Percentiles rank a stretch among this genome's conserved stretches.
These are phyloP conservation scores for Sporodiniella umbellata DNA, from an alignment of 371 early-diverging fungal genomes.

Conservation along the genomic window DNA sequence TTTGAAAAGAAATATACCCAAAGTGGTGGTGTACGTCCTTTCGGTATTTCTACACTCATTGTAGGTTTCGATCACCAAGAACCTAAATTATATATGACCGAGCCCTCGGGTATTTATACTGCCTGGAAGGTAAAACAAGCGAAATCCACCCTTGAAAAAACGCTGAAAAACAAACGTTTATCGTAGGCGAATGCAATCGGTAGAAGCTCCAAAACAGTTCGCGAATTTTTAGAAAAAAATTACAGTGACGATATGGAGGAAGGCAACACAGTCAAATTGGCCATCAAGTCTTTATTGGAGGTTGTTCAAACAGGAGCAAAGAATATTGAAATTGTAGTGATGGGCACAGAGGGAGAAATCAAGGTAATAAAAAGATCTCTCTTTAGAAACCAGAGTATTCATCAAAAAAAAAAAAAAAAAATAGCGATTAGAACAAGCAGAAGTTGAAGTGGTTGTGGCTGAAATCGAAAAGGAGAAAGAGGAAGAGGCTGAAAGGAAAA, in stretches of 20 bases:
- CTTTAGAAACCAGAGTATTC: neutral
- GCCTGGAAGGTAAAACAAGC: conserved; percentile 85
- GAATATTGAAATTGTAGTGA: conserved; percentile 95
- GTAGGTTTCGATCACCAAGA: conserved; percentile 89
- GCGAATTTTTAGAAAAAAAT: conserved; percentile 97
- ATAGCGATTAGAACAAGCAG: conserved; percentile 71
- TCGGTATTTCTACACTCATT: conserved; percentile 97
- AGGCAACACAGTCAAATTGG: conserved; percentile 84
- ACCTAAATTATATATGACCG: conserved; percentile 97
- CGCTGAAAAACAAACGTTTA: conserved; percentile 34
- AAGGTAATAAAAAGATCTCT: conserved; percentile 45
- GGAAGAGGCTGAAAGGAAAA: conserved; percentile 82
- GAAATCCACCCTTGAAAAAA: neutral
- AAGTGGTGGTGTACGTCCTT: conserved; percentile 98
- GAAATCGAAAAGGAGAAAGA: conserved; percentile 94
- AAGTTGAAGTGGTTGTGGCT: conserved; percentile 81
- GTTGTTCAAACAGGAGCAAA: conserved; percentile 98
- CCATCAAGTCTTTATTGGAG: conserved; percentile 91
- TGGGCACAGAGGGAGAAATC: conserved; percentile 70
- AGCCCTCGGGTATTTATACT: conserved; percentile 99
- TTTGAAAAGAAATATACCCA: conserved; percentile 94
- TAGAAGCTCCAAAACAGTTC: conserved; percentile 94
- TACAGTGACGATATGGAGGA: conserved; percentile 81
- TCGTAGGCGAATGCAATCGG: conserved; percentile 90
- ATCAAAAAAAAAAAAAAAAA: neutral